Percentiles rank a stretch among this genome's conserved stretches.
phyloP scores from a whole-genome alignment of 2,329 filamentous ascomycete species.

The Cladophialophora carrionii region DNA sequence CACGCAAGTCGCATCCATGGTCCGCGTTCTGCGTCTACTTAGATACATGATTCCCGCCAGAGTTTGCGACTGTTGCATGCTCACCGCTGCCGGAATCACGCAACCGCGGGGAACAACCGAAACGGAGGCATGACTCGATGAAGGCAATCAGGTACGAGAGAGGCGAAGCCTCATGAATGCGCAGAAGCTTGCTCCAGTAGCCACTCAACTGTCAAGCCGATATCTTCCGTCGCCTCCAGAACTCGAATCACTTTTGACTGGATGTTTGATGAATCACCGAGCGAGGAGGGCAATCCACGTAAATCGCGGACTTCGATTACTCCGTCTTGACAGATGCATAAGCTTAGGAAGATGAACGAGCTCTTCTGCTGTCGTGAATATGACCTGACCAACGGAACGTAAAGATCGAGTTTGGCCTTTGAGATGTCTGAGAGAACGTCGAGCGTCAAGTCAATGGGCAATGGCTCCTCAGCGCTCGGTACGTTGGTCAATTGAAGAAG shows the following conservation, averaged over 20 bases:
- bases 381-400: constrained; percentile 24
- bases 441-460: constrained; percentile 34
- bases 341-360: constrained; percentile 30
- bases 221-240: constrained; percentile 50
- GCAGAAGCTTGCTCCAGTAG: constrained; percentile 38
- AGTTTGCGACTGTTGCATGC: not conserved
- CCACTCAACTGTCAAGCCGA: constrained; percentile 52
- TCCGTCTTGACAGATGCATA: constrained; percentile 49
- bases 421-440: constrained; percentile 33
- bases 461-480: constrained; percentile 9
- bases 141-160: not conserved
- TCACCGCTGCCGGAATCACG: not conserved
- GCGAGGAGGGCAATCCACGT: constrained; percentile 42
- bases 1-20: not conserved
- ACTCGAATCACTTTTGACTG: constrained; percentile 46
- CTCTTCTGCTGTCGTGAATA: constrained; percentile 9
- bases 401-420: constrained; percentile 32
- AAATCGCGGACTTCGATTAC: constrained; percentile 47
- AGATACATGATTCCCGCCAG: not conserved
- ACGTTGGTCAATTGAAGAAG: constrained; percentile 48
- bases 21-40: not conserved
- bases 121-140: not conserved
- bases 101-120: not conserved
- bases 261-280: constrained; percentile 37
- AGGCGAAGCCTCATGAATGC: not conserved